Base-by-base conservation (phyloP, 768 basidiomycete genomes). In the Tulasnella sp. region DNA sequence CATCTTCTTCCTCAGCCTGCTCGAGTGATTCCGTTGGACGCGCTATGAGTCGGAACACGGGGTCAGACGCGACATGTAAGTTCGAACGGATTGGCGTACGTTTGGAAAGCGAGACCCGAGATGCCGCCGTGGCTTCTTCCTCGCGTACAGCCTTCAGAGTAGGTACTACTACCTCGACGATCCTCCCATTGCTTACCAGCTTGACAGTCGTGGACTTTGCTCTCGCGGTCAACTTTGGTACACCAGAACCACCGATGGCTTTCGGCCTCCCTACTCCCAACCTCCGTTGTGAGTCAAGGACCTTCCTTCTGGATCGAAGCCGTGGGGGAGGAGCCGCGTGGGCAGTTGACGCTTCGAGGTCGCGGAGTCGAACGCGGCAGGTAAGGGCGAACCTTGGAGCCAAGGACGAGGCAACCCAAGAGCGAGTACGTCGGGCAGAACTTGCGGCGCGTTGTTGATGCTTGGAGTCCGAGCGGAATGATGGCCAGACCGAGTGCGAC, bases 211-310 rank as follows among this genome's bases (percentile, higher is more conserved):
- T n/a, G 34, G 76, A 24, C 77, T 78, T 78, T 27, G 24, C 34
- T 44, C 71, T 78, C 12, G 77, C 77, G 24, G 77, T 78, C 8
- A 39, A 78, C 27, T 73, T 71, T 4, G 71, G 77, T 21, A 62
- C 62, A 18, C 77, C 77, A 44, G 77, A 71, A 27, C 77, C 71
- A 12, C 77, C 68, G 39, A 38, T 52, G 19, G 44, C 71, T 36
- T 31, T 42, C 21, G 77, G 77, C 36, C 77, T 38, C 3, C 39
- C 39, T 40, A 40, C 39, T 40, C 39, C 39, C 39, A 40, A 10
- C 39, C 39, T 40, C 39, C 39, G 39, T 40, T 40, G 39, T 40
- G 39, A 40, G 39, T 40, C 39, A 40, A 40, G 39, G 39, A 10
- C 39, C 39, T 40, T 40, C 39, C 39, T 40, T 40, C 39, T 40